phyloP scores from a whole-genome alignment of 2,329 filamentous ascomycete species.

The Alternaria conjuncta region DNA sequence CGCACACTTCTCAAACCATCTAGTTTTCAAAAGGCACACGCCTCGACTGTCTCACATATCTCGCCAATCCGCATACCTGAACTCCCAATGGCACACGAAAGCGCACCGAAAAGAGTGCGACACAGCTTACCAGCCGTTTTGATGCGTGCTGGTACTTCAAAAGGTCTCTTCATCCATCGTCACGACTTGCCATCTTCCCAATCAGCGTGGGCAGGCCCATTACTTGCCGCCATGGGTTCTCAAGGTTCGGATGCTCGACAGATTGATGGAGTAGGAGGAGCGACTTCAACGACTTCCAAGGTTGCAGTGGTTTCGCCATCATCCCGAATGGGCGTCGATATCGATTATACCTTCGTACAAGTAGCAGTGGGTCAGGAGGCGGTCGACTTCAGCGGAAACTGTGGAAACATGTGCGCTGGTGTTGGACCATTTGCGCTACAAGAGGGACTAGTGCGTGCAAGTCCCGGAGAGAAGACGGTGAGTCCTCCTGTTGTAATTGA shows the following conservation, averaged over 20 bases:
- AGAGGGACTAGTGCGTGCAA: slow-evolving; percentile 54
- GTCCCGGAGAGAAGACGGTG: slow-evolving; percentile 30
- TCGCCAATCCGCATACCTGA: slow-evolving; percentile 7
- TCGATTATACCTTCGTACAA: slow-evolving; percentile 75
- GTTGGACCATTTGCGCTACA: slow-evolving; percentile 70
- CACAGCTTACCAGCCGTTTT: slow-evolving; percentile 44
- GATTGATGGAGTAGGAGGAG: slow-evolving; percentile 73
- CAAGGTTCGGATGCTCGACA: slow-evolving; percentile 71
- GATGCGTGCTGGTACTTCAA: slow-evolving; percentile 51
- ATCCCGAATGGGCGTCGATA: slow-evolving; percentile 55
- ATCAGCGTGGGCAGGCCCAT: slow-evolving; percentile 60
- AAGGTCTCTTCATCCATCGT: slow-evolving; percentile 50
- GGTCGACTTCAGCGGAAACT: slow-evolving; percentile 74
- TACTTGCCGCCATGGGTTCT: slow-evolving; percentile 66
- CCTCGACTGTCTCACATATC: slow-evolving; percentile 5
- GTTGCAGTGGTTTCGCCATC: slow-evolving; percentile 67
- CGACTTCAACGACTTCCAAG: slow-evolving; percentile 72
- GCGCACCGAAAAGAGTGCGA: slow-evolving; percentile 18
- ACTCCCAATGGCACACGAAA: slow-evolving; percentile 16
- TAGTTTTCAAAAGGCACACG: not conserved
- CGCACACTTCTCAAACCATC: slow-evolving; percentile 4
- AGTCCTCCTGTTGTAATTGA: not conserved
- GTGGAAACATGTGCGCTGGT: slow-evolving; percentile 73
- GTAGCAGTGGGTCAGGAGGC: slow-evolving; percentile 66
- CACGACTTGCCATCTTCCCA: slow-evolving; percentile 59